Conservation (phyloP, 2,329 filamentous ascomycete species). For the Eurotiales sp. region DNA sequence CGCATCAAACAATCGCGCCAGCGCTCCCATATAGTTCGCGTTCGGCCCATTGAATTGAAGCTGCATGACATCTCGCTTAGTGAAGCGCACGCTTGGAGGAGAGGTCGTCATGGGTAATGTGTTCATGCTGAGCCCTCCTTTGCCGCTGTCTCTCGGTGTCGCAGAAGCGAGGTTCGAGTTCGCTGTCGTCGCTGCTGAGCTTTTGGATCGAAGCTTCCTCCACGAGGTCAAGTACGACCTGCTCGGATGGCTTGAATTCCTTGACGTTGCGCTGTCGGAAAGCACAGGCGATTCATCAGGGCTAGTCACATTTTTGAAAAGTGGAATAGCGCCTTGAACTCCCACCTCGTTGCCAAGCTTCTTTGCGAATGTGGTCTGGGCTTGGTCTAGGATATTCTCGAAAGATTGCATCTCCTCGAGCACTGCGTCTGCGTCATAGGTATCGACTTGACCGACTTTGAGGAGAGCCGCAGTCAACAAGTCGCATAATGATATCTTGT, state of each 20-base stretch:
- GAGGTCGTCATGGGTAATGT: conserved; percentile 71
- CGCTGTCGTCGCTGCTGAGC: conserved; percentile 60
- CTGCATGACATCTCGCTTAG: conserved; percentile 66
- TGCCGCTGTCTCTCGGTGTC: conserved; percentile 45
- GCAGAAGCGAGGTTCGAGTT: conserved; percentile 18
- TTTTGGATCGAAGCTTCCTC: conserved; percentile 87
- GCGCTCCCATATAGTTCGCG: conserved; percentile 82
- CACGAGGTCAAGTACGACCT: conserved; percentile 82
- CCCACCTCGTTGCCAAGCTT: conserved; percentile 94
- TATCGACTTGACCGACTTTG: conserved; percentile 80
- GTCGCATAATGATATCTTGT: conserved; percentile 91
- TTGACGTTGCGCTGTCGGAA: conserved; percentile 40
- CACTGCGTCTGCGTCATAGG: conserved; percentile 83
- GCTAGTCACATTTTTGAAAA: conserved; percentile 64
- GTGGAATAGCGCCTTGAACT: conserved; percentile 64
- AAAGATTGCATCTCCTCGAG: conserved; percentile 91
- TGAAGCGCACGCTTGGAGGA: conserved; percentile 57
- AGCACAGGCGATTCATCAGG: conserved; percentile 45
- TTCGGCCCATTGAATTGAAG: conserved; percentile 78
- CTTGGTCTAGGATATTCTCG: conserved; percentile 80
- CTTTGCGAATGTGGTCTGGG: conserved; percentile 70
- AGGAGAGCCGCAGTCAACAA: conserved; percentile 82
- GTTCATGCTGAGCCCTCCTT: conserved; percentile 63
- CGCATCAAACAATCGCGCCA: conserved; percentile 88
- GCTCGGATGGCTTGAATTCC: conserved; percentile 58